Evolutionary conservation across 2,329 filamentous ascomycete species (phyloP).

Genomic region (Hymenoscyphus albidus): DNA sequence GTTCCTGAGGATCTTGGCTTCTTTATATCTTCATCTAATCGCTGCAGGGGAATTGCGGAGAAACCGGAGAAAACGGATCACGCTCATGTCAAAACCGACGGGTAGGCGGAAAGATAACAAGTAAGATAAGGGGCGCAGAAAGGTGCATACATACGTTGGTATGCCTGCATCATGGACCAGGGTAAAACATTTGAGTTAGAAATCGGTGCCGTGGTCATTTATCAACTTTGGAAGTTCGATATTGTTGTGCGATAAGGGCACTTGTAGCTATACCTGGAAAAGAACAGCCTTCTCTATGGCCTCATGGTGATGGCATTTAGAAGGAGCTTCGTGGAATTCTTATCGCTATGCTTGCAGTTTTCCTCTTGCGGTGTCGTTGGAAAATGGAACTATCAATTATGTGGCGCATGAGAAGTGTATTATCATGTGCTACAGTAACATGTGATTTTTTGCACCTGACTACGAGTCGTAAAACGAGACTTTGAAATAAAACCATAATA

Average conservation of each 20-base stretch:
- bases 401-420: background rate
- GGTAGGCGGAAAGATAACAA: conserved; percentile 1
- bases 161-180: background rate
- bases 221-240: background rate
- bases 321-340: background rate
- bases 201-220: background rate
- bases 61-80: conserved; percentile 8
- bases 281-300: background rate
- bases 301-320: background rate
- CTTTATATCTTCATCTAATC: conserved; percentile 4
- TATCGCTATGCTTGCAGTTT: background rate
- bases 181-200: background rate
- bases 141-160: background rate
- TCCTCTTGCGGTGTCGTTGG: background rate
- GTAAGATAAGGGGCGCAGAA: background rate
- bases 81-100: background rate
- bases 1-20: conserved; percentile 6
- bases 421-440: background rate
- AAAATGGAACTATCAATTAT: background rate
- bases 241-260: background rate
- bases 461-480: background rate
- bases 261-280: background rate
- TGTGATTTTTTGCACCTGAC: background rate
- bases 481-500: background rate
- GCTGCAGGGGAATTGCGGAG: background rate